Evolutionary conservation across 2,329 filamentous ascomycete genomes (phyloP).

Genomic region (Penicillium sp.): DNA sequence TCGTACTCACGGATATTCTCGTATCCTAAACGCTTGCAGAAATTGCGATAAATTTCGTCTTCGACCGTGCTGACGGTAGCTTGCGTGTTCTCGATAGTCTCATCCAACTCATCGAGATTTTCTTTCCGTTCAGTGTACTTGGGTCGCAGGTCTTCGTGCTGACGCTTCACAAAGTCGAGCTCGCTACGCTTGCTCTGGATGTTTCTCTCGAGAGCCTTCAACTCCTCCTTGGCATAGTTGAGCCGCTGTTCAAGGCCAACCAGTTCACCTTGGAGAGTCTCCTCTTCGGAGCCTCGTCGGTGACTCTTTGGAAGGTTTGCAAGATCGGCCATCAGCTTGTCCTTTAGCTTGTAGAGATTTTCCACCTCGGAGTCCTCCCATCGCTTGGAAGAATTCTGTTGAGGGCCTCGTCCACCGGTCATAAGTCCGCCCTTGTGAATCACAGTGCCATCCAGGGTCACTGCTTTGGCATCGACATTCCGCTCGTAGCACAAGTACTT

Average conservation of each 20-base stretch:
- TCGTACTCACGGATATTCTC: constrained; percentile 90
- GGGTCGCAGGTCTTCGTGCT: constrained; percentile 75
- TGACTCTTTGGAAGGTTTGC: constrained; percentile 78
- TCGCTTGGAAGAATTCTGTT: constrained; percentile 69
- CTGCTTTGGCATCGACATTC: constrained; percentile 86
- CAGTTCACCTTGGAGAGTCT: constrained; percentile 77
- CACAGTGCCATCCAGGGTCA: constrained; percentile 91
- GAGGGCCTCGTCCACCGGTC: constrained; percentile 87
- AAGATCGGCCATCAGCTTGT: constrained; percentile 77
- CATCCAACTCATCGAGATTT: constrained; percentile 66
- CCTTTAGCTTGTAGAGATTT: constrained; percentile 74
- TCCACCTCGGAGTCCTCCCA: constrained; percentile 92
- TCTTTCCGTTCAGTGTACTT: constrained; percentile 74
- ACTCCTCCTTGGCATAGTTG: constrained; percentile 71
- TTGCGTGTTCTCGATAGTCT: constrained; percentile 59
- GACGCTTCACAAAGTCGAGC: constrained; percentile 70
- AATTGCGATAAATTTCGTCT: constrained; percentile 81
- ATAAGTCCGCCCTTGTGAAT: constrained; percentile 97
- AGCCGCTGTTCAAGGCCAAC: constrained; percentile 78
- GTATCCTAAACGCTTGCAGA: constrained; percentile 87
- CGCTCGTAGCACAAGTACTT: constrained; percentile 87
- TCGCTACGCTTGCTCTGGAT: constrained; percentile 82
- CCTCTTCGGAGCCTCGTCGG: constrained; percentile 75
- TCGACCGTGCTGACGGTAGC: constrained; percentile 77
- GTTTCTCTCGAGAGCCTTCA: constrained; percentile 79